These are phyloP conservation scores for Wickerhamomyces subpelliculosus DNA, from an alignment of 805 yeast genomes.

Conservation along the genomic window DNA sequence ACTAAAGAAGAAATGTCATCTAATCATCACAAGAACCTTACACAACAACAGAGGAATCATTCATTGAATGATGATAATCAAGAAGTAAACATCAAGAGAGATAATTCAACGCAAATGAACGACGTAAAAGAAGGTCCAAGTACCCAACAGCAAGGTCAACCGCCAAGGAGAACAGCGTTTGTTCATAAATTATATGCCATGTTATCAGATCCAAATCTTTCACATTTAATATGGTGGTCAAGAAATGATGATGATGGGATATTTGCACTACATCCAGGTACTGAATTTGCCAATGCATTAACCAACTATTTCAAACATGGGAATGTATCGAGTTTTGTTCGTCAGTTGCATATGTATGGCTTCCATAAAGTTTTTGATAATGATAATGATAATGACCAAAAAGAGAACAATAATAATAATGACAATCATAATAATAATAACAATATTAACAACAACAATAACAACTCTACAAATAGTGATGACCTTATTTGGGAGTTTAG, in stretches of 20 bases:
- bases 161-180: conserved; percentile 35
- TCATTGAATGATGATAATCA: too few relatives aligned
- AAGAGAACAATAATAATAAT: conserved; percentile 3
- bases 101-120: not conserved
- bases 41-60: too few relatives aligned
- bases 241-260: conserved; percentile 37
- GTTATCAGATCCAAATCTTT: conserved; percentile 48
- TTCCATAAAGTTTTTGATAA: conserved; percentile 64
- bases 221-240: conserved; percentile 61
- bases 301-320: conserved; percentile 89
- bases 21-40: too few relatives aligned
- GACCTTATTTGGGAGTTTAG: conserved; percentile 66
- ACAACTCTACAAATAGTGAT: conserved; percentile 6
- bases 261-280: conserved; percentile 58
- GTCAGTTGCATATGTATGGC: conserved; percentile 95
- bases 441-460: not conserved
- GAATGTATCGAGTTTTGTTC: conserved; percentile 85
- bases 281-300: conserved; percentile 52
- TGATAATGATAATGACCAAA: conserved; percentile 3
- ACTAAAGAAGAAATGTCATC: too few relatives aligned
- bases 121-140: not conserved
- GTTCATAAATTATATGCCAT: conserved; percentile 58
- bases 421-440: conserved; percentile 1
- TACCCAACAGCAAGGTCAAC: not conserved
- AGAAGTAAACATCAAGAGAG: not conserved